These are phyloP conservation scores for Nigrospora osmanthi DNA, from an alignment of 2,329 filamentous ascomycete genomes.

Conservation along the genomic window DNA sequence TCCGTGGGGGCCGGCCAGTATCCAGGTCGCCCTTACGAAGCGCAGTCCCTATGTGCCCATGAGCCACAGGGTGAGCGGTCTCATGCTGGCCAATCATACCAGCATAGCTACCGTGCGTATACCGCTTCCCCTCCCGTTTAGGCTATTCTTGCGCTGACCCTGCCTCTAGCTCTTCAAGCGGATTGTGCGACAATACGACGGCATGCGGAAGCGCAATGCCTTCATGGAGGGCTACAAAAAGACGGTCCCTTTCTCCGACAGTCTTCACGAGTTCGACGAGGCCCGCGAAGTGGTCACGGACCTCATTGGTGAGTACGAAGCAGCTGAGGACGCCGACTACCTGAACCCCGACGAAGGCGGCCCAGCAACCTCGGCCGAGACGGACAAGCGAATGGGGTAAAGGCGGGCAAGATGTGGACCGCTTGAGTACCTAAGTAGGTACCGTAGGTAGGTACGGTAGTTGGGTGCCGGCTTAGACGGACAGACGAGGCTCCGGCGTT, in stretches of 20 bases:
- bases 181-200: slow-evolving; percentile 86
- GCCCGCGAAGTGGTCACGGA: slow-evolving; percentile 86
- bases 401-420: too few species aligned
- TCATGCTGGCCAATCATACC: slow-evolving; percentile 98
- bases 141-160: neutral
- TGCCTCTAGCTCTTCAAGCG: slow-evolving; percentile 70
- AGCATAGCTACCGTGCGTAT: slow-evolving; percentile 76
- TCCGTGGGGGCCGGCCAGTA: slow-evolving; percentile 95
- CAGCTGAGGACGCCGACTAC: slow-evolving; percentile 86
- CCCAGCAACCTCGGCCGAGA: slow-evolving; percentile 42
- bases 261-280: slow-evolving; percentile 90
- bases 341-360: slow-evolving; percentile 63
- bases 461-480: too few species aligned
- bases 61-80: slow-evolving; percentile 85
- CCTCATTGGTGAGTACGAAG: slow-evolving; percentile 90
- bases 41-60: slow-evolving; percentile 94
- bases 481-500: too few species aligned
- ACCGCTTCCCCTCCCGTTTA: neutral
- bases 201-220: slow-evolving; percentile 90
- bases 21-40: slow-evolving; percentile 94
- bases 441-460: too few species aligned
- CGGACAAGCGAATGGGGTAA: slow-evolving; percentile 40
- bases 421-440: too few species aligned
- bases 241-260: slow-evolving; percentile 86
- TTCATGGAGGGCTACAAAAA: slow-evolving; percentile 97